phyloP scores from a whole-genome alignment of 2,329 filamentous ascomycete species.

The Colletotrichum lentis region DNA sequence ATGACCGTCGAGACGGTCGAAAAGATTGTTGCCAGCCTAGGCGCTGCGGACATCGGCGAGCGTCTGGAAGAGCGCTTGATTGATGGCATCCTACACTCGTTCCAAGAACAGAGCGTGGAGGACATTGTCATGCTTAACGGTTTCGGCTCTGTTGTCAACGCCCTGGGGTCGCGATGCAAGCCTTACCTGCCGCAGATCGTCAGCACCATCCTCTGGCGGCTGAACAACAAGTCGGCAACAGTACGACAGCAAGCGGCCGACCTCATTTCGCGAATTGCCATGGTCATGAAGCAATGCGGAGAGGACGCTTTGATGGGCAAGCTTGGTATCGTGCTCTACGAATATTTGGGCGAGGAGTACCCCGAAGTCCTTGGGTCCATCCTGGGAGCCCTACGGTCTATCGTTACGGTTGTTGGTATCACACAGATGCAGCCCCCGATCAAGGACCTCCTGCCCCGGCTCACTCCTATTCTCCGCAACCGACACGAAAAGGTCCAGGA shows the following conservation, averaged over 20 bases:
- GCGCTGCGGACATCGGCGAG: slow-evolving; percentile 92
- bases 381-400: slow-evolving; percentile 90
- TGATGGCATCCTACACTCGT: slow-evolving; percentile 93
- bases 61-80: slow-evolving; percentile 92
- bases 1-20: slow-evolving; percentile 99
- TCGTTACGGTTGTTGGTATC: slow-evolving; percentile 97
- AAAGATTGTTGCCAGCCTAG: slow-evolving; percentile 91
- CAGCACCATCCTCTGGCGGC: slow-evolving; percentile 91
- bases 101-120: slow-evolving; percentile 97
- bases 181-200: slow-evolving; percentile 97
- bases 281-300: slow-evolving; percentile 98
- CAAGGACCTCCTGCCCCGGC: slow-evolving; percentile 89
- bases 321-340: slow-evolving; percentile 92
- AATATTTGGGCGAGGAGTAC: slow-evolving; percentile 98
- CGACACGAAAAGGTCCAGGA: slow-evolving; percentile 99
- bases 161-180: slow-evolving; percentile 91
- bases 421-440: slow-evolving; percentile 98
- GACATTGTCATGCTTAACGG: slow-evolving; percentile 96
- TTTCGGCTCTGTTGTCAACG: slow-evolving; percentile 97
- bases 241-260: slow-evolving; percentile 97
- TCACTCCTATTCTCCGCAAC: slow-evolving; percentile 98
- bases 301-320: slow-evolving; percentile 97
- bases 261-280: slow-evolving; percentile 93
- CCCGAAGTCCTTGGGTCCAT: slow-evolving; percentile 97
- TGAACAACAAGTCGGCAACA: slow-evolving; percentile 98